Evolutionary conservation across 1,284 basidiomycete species (phyloP), one percentile per base, ranked within the genome.

Genomic region (Melampsora abietis-canadensis): DNA sequence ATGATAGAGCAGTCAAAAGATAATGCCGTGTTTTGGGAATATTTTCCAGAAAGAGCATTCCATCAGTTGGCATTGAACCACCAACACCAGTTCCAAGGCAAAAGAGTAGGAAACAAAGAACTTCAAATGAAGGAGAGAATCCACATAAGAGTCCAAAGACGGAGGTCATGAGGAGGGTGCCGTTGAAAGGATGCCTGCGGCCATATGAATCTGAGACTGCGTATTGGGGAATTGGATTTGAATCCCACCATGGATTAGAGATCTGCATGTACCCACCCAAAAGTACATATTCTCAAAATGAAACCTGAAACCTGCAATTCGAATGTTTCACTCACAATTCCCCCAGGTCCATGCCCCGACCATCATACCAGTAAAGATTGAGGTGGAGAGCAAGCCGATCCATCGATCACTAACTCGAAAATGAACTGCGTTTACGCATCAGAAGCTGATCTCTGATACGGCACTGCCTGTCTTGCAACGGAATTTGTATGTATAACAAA

Each of bases 321-420:
- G 17, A 40, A 8, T 30, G 5, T 27, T 31, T 66, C 31, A 67
- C 76, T 74, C 54, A 78, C 76, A 79, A 48, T 76, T 77, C 3
- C 81, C 81, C 81, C 81, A 82, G 0, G 76, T 78, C 12, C 95
- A 84, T 0, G 93, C 92, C 4, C 94, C 94, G 74, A 97, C 82
- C 92, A 96, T 96, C 95, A 98, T 98, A 54, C 95, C 92, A 7
- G 87, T 88, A 81, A 93, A 92, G 86, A 92, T 90, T 8, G 88
- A 87, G 2, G 90, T 89, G 0, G 89, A 92, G 2, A 92, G 82
- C 0, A 86, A 81, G 46, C 92, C 92, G 74, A 93, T 90, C 78
- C 86, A 87, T 67, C 83, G 85, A 81, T 93, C 90, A 46, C 61
- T 24, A 19, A 66, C 66, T 30, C 70, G 27, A 65, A 72, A 72